Percentiles rank a stretch among this genome's conserved stretches.
These are phyloP conservation scores for Leccinum insolens DNA, from an alignment of 1,284 basidiomycete species.

Conservation along the genomic window DNA sequence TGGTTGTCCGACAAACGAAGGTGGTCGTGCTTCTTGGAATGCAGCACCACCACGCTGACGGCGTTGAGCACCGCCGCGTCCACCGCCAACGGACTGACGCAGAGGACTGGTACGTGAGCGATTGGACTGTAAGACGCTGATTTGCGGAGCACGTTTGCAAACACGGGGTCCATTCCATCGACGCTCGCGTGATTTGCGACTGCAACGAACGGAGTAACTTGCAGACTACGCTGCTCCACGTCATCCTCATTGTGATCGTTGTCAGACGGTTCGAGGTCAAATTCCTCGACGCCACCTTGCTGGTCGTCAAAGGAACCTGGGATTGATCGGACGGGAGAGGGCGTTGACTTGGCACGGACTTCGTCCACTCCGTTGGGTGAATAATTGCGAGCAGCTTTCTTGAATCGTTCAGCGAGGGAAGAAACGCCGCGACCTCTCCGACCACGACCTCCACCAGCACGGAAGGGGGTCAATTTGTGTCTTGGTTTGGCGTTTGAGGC, in stretches of 20 bases:
- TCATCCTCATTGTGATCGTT: conserved; percentile 45
- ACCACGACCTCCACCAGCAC: conserved; percentile 37
- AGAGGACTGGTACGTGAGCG: conserved; percentile 57
- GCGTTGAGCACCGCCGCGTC: conserved; percentile 53
- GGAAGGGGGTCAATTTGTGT: conserved; percentile 41
- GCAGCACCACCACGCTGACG: conserved; percentile 63
- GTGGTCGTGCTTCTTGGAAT: conserved; percentile 65
- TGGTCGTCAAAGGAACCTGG: conserved; percentile 41
- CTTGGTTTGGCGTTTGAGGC: conserved; percentile 34
- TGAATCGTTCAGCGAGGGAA: conserved; percentile 66
- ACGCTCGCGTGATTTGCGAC: conserved; percentile 65
- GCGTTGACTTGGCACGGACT: conserved; percentile 37
- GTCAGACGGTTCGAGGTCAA: conserved; percentile 32
- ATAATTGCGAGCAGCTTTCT: conserved; percentile 57
- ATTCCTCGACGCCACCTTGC: conserved; percentile 41
- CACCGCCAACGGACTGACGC: conserved; percentile 51
- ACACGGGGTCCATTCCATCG: conserved; percentile 84
- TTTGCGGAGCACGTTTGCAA: conserved; percentile 73
- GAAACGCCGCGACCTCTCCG: conserved; percentile 50
- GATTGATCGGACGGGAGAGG: conserved; percentile 56
- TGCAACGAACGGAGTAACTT: conserved; percentile 40
- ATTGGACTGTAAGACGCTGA: conserved; percentile 57
- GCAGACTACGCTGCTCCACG: conserved; percentile 37
- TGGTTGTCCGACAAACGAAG: conserved; percentile 67
- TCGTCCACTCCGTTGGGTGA: conserved; percentile 53